phyloP scores from a whole-genome alignment of 2,329 filamentous ascomycete species.

The Aurifilum marmelostoma region DNA sequence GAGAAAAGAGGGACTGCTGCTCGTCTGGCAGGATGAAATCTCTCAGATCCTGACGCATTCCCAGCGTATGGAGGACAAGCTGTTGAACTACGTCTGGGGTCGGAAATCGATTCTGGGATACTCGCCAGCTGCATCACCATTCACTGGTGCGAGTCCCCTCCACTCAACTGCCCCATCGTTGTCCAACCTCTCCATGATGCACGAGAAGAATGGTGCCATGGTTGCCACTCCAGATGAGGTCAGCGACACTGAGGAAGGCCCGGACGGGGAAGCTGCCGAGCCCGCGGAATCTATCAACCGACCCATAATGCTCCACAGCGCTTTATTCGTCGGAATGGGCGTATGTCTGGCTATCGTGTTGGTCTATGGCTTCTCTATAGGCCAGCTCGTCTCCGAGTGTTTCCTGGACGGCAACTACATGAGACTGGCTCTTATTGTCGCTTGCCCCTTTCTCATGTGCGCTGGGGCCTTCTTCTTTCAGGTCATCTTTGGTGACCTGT shows the following conservation, averaged over 20 bases:
- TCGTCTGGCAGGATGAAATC: slow-evolving; percentile 49
- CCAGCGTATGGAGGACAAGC: slow-evolving; percentile 39
- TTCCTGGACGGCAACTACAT: slow-evolving; percentile 44
- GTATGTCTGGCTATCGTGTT: slow-evolving; percentile 44
- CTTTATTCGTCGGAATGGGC: slow-evolving; percentile 44
- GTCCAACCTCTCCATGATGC: slow-evolving; percentile 28
- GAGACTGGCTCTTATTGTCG: slow-evolving; percentile 41
- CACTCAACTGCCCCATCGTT: slow-evolving; percentile 30
- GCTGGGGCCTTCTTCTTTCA: slow-evolving; percentile 50
- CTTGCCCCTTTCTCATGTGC: slow-evolving; percentile 43
- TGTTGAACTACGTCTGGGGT: slow-evolving; percentile 40
- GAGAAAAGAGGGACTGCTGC: slow-evolving; percentile 44
- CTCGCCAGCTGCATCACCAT: slow-evolving; percentile 21
- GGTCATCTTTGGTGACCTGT: slow-evolving; percentile 43
- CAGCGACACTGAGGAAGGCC: slow-evolving; percentile 33
- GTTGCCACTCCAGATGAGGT: slow-evolving; percentile 22
- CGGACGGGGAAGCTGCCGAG: slow-evolving; percentile 35
- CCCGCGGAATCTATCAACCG: slow-evolving; percentile 45
- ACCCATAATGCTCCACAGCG: slow-evolving; percentile 42
- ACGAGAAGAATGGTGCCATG: slow-evolving; percentile 30
- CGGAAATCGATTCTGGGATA: slow-evolving; percentile 19
- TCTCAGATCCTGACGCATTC: slow-evolving; percentile 45
- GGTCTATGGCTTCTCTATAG: slow-evolving; percentile 43
- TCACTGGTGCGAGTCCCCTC: slow-evolving; percentile 27
- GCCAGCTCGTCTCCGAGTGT: slow-evolving; percentile 44